Conservation (phyloP, 2,329 filamentous ascomycete genomes). For the Xylaria polymorpha region DNA sequence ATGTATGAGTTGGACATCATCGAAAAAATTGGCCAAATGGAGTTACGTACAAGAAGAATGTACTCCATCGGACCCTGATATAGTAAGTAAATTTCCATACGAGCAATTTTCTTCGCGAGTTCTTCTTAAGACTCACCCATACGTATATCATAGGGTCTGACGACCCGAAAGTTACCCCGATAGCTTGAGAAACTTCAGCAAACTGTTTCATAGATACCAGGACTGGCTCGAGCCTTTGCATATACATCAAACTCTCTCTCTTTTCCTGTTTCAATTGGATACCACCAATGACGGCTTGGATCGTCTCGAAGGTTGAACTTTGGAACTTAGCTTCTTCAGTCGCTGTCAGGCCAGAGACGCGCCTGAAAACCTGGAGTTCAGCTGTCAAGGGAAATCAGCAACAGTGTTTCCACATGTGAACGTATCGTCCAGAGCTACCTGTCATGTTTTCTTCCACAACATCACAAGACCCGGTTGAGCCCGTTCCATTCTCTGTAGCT, state of each 20-base stretch:
- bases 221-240: slow-evolving; percentile 47
- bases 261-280: slow-evolving; percentile 49
- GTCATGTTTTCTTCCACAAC: not conserved
- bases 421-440: not conserved
- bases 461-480: not conserved
- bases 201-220: slow-evolving; percentile 54
- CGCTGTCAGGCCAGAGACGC: slow-evolving; percentile 5
- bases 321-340: slow-evolving; percentile 23
- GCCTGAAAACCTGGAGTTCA: slow-evolving; percentile 12
- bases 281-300: slow-evolving; percentile 41
- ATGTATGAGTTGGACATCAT: not conserved
- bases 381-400: slow-evolving; percentile 9
- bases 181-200: slow-evolving; percentile 52
- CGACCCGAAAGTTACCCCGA: slow-evolving; percentile 45
- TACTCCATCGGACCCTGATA: slow-evolving; percentile 53
- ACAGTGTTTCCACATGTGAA: no score
- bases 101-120: not conserved
- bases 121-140: slow-evolving; percentile 41
- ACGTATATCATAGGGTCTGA: slow-evolving; percentile 50
- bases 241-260: slow-evolving; percentile 43
- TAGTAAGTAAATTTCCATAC: not conserved
- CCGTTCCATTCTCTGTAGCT: not conserved
- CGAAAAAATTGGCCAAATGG: not conserved
- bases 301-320: slow-evolving; percentile 21
- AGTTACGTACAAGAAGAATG: slow-evolving; percentile 46